A percentile compares a stretch with the other conserved stretches of the same genome.
Evolutionary conservation across 176 grass and related monocot genomes (phyloP).

Genomic region (Cenchrus fungigraminus): DNA sequence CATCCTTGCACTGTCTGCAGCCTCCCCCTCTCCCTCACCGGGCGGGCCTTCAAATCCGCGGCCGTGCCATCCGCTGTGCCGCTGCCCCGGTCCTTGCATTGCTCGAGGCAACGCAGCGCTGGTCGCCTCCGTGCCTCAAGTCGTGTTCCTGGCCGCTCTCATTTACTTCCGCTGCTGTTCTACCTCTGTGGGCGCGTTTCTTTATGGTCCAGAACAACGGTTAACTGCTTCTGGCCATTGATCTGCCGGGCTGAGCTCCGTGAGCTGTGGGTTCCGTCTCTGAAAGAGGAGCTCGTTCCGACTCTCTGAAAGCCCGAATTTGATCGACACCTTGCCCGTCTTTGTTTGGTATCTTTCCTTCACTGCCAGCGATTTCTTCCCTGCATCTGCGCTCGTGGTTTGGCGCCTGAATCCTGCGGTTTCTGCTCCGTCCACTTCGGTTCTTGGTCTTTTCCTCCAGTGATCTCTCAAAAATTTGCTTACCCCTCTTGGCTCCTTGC

Average conservation of each 20-base stretch:
- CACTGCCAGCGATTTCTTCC: not conserved
- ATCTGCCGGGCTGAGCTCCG: conserved; percentile 33
- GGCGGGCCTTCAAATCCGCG: conserved; percentile 30
- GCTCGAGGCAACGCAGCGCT: conserved; percentile 30
- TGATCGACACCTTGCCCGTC: conserved; percentile 5
- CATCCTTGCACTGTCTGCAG: conserved; percentile 33
- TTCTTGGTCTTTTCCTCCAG: not conserved
- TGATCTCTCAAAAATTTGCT: not conserved
- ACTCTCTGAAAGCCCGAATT: not conserved
- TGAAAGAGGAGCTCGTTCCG: conserved; percentile 4
- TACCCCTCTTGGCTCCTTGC: not conserved
- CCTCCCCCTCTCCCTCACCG: conserved; percentile 39
- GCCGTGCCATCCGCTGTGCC: conserved; percentile 1
- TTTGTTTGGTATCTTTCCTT: not conserved
- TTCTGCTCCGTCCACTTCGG: not conserved
- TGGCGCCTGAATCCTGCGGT: not conserved
- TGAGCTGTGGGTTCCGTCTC: too few species aligned
- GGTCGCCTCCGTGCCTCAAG: conserved; percentile 42
- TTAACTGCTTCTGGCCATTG: conserved; percentile 52
- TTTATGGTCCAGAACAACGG: conserved; percentile 19
- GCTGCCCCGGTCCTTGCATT: conserved; percentile 44
- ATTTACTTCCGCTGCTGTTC: conserved; percentile 41
- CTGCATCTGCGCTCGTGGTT: conserved; percentile 7
- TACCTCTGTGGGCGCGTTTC: not conserved
- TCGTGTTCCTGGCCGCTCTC: conserved; percentile 28